Evolutionary conservation across 2,329 filamentous ascomycete genomes (phyloP), one percentile per base, ranked within the genome.

Genomic region (Elsinoe ampelina): DNA sequence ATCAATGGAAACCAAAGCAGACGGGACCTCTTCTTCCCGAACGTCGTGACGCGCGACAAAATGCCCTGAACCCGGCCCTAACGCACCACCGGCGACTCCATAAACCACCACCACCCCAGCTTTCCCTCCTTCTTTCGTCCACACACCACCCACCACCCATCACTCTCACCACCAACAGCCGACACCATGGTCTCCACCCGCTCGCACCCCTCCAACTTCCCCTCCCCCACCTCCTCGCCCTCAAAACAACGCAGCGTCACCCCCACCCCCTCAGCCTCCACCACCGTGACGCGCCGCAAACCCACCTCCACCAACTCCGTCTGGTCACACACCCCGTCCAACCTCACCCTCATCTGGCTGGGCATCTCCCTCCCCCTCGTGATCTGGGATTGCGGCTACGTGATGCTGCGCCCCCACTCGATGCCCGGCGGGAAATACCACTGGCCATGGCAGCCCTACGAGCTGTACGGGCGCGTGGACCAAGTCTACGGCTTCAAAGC

Each of bases 401-500:
- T 95, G 38, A 75, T 95, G 47, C 74, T 87, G 55, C 87, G 90
- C 17, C 90, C 90, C 30, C 81, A 85, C 70, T 87, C 83, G 58
- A 93, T 95, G 87, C 82, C 84, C 0, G 87, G 88, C 63, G 89
- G 89, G 13, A 72, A 71, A 47, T 74, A 86, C 54, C 87, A 95
- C 73, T 78, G 73, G 63, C 86, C 87, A 1, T 95, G 82, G 80
- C 74, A 72, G 30, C 89, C 87, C 0, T 95, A 95, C 72, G 81
- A 80, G 65, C 80, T 95, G 1, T 95, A 95, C 73, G 87, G 85
- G 58, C 74, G 77, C 52, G 76, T 95, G 62, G 90, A 95, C 71
- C 77, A 90, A 69, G 77, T 92, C 32, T 95, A 95, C 73, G 89
- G 89, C 39, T 85, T 80, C 75, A 83, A 85, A 64, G 84, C 86